Percentiles rank a stretch among this genome's conserved stretches.
Conservation (phyloP, 495 filamentous ascomycete genomes). For the Pyrenopolyporus hunteri region DNA sequence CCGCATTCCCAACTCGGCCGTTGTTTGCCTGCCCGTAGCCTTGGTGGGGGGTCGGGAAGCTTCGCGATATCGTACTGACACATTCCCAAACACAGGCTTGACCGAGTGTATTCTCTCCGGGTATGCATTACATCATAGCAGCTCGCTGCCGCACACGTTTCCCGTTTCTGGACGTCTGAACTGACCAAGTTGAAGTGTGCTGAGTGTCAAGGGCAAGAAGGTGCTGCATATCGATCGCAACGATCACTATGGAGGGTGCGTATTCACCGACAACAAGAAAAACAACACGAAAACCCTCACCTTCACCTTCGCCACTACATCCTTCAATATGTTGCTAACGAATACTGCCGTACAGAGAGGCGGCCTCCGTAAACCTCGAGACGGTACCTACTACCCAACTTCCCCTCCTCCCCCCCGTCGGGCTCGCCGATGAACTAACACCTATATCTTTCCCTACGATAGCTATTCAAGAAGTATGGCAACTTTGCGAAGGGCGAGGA, state of each 20-base stretch:
- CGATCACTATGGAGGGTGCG: constrained; percentile 97
- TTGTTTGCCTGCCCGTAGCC: constrained; percentile 4
- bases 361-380: constrained; percentile 94
- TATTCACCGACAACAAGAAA: constrained; percentile 26
- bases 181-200: constrained; percentile 64
- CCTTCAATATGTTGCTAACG: constrained; percentile 30
- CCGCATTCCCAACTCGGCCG: constrained; percentile 45
- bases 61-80: constrained; percentile 17
- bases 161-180: neutral
- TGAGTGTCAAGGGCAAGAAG: constrained; percentile 99
- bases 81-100: constrained; percentile 65
- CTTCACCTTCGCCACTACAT: neutral
- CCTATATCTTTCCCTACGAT: constrained; percentile 12
- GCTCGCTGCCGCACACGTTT: neutral
- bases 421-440: constrained; percentile 35
- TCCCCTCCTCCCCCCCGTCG: constrained; percentile 24
- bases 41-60: constrained; percentile 16
- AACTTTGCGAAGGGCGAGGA: constrained; percentile 81
- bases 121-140: constrained; percentile 56
- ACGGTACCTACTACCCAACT: constrained; percentile 62
- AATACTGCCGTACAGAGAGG: constrained; percentile 67
- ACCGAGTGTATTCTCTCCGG: constrained; percentile 99
- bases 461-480: constrained; percentile 96
- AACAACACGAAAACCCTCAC: neutral
- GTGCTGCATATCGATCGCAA: constrained; percentile 99